Percentiles rank a stretch among this genome's conserved stretches.
Evolutionary conservation across 2,329 filamentous ascomycete genomes (phyloP).

Genomic region (Trichoderma polysporum): DNA sequence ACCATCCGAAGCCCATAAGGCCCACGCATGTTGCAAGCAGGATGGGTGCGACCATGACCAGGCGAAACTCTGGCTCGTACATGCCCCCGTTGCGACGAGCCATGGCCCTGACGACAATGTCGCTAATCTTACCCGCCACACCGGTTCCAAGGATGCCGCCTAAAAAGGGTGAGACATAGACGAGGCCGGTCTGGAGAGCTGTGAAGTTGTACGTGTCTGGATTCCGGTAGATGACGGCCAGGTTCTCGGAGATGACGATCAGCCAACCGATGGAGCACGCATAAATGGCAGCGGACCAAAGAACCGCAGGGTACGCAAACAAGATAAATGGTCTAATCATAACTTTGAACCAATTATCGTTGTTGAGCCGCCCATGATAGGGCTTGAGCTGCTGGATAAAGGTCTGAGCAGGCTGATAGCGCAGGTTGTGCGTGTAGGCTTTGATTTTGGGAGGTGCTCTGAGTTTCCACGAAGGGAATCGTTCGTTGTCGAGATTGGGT

Average conservation of each 20-base stretch:
- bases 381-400: slow-evolving; percentile 73
- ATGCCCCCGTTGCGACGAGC: slow-evolving; percentile 83
- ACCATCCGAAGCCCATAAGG: slow-evolving; percentile 97
- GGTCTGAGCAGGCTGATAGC: slow-evolving; percentile 64
- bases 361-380: slow-evolving; percentile 74
- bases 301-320: slow-evolving; percentile 80
- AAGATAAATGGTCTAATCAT: slow-evolving; percentile 80
- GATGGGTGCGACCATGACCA: slow-evolving; percentile 84
- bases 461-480: slow-evolving; percentile 39
- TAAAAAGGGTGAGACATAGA: slow-evolving; percentile 88
- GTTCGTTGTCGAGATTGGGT: slow-evolving; percentile 44
- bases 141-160: slow-evolving; percentile 88
- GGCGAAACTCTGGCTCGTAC: slow-evolving; percentile 90
- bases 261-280: slow-evolving; percentile 90
- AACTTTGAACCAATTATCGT: slow-evolving; percentile 78
- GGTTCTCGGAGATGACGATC: slow-evolving; percentile 87
- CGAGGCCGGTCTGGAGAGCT: slow-evolving; percentile 74
- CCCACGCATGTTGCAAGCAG: slow-evolving; percentile 76
- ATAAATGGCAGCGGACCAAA: slow-evolving; percentile 87
- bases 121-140: slow-evolving; percentile 84
- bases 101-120: slow-evolving; percentile 80
- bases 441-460: slow-evolving; percentile 37
- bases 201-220: slow-evolving; percentile 74
- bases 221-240: slow-evolving; percentile 75
- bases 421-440: slow-evolving; percentile 70